Conservation (phyloP, 2,329 filamentous ascomycete species). For the Xylaria sp. region DNA sequence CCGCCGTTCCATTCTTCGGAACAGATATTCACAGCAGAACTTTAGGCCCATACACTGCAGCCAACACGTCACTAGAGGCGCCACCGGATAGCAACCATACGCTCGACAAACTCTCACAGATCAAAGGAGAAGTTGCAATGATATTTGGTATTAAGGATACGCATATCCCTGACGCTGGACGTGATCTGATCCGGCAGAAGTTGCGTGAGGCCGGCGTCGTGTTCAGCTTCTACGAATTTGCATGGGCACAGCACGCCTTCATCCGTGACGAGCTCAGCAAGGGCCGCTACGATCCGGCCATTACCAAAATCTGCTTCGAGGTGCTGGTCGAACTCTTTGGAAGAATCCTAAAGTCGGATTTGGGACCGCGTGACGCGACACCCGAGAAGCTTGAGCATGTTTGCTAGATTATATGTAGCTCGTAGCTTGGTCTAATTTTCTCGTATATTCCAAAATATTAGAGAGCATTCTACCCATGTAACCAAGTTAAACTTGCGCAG, state of each 20-base stretch:
- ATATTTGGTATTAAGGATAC: slow-evolving; percentile 94
- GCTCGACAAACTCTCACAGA: slow-evolving; percentile 66
- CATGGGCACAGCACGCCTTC: slow-evolving; percentile 96
- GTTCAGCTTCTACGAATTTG: slow-evolving; percentile 87
- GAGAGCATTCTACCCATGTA: neutral
- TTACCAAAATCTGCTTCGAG: slow-evolving; percentile 90
- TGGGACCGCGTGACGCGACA: slow-evolving; percentile 74
- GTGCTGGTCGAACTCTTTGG: slow-evolving; percentile 88
- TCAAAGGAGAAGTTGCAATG: slow-evolving; percentile 84
- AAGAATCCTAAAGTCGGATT: slow-evolving; percentile 78
- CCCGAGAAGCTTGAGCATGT: slow-evolving; percentile 75
- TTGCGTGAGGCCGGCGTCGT: slow-evolving; percentile 78
- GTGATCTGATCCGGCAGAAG: slow-evolving; percentile 84
- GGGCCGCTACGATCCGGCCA: slow-evolving; percentile 89
- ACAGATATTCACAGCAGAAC: slow-evolving; percentile 87
- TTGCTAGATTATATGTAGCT: slow-evolving; percentile 59
- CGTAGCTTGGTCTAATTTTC: slow-evolving; percentile 15
- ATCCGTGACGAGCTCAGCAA: slow-evolving; percentile 93
- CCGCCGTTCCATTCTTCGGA: slow-evolving; percentile 88
- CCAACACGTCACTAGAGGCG: slow-evolving; percentile 56
- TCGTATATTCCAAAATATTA: neutral
- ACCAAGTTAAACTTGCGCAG: neutral
- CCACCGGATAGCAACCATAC: slow-evolving; percentile 60
- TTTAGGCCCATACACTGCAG: slow-evolving; percentile 69
- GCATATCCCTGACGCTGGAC: slow-evolving; percentile 83